These are phyloP conservation scores for Chaetomiaceae sp. DNA, from an alignment of 2,329 filamentous ascomycete species.

Conservation along the genomic window DNA sequence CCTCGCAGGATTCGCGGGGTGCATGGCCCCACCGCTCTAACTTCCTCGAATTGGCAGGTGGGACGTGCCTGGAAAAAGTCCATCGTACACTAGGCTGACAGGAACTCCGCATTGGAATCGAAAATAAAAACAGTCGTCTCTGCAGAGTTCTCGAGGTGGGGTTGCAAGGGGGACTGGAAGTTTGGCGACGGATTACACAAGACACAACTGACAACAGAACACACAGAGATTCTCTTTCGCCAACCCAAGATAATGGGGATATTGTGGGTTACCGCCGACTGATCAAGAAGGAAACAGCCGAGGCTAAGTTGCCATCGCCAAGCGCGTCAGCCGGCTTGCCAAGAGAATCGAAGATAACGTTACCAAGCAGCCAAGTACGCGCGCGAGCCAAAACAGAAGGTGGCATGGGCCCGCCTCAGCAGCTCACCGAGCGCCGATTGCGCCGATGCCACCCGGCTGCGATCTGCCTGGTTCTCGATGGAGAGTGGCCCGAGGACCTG, in stretches of 20 bases:
- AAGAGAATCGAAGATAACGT: background rate
- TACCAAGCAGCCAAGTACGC: background rate
- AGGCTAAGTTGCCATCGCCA: background rate
- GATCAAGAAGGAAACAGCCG: no score
- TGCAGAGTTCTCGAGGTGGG: no score
- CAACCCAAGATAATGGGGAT: background rate
- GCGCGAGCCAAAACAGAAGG: conserved; percentile 12
- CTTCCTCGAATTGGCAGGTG: conserved; percentile 16
- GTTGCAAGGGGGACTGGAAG: background rate
- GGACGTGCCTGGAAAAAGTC: background rate
- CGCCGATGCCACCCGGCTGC: no score
- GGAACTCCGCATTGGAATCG: no score
- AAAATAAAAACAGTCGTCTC: background rate
- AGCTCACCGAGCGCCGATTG: no score
- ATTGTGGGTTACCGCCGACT: no score
- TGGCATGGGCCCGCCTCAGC: conserved; percentile 9
- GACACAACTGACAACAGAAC: background rate
- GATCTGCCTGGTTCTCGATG: no score
- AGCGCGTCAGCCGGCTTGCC: background rate
- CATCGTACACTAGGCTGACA: no score
- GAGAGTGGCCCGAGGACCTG: background rate
- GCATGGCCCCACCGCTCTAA: conserved; percentile 1
- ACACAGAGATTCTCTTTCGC: background rate
- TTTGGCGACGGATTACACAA: background rate
- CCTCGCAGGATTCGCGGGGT: conserved; percentile 14